Evolutionary conservation across 805 yeast genomes (phyloP).

Genomic region (Brettanomyces naardenensis): DNA sequence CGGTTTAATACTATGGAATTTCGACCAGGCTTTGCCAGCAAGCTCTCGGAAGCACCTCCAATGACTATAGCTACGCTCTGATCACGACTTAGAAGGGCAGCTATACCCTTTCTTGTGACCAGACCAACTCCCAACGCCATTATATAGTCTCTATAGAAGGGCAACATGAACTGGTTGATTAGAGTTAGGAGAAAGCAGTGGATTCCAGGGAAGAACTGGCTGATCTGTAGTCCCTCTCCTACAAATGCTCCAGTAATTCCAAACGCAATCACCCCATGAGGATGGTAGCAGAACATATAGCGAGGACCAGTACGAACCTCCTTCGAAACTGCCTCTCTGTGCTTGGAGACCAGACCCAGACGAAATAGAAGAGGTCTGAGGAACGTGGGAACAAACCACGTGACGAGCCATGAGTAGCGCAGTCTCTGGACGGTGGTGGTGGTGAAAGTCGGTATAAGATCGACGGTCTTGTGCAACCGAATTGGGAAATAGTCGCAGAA

Average conservation of each 20-base stretch:
- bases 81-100: conserved; percentile 51
- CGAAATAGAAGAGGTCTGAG: neutral
- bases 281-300: conserved; percentile 89
- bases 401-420: conserved; percentile 5
- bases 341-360: conserved; percentile 2
- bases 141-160: conserved; percentile 81
- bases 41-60: conserved; percentile 93
- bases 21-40: conserved; percentile 55
- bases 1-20: conserved; percentile 64
- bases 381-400: conserved; percentile 2
- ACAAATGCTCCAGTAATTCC: conserved; percentile 77
- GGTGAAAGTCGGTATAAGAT: conserved; percentile 67
- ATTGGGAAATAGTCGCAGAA: conserved; percentile 81
- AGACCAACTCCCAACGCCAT: conserved; percentile 77
- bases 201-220: conserved; percentile 74
- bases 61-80: conserved; percentile 83
- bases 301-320: conserved; percentile 51
- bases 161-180: conserved; percentile 73
- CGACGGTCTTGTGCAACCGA: conserved; percentile 54
- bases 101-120: conserved; percentile 69
- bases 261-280: conserved; percentile 92
- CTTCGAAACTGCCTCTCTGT: conserved; percentile 8
- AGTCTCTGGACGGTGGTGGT: conserved; percentile 1
- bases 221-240: conserved; percentile 54
- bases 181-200: conserved; percentile 71